Base-by-base conservation (phyloP, 768 basidiomycete species). In the Russula sp. region DNA sequence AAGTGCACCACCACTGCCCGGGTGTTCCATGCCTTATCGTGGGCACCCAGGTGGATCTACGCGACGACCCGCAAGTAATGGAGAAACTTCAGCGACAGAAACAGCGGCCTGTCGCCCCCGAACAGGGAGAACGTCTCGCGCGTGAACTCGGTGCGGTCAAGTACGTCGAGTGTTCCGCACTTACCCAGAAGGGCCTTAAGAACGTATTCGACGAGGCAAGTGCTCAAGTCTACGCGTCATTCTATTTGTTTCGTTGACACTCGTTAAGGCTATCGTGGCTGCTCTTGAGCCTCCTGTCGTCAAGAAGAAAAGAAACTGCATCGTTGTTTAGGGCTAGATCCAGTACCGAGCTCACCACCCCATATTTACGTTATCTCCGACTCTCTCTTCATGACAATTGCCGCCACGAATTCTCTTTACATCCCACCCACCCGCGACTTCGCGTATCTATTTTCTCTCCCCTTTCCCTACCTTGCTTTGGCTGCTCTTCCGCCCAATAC, bases 151-250 rank as follows among this genome's bases (percentile, higher is more conserved):
- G 97, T 37, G 96, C 96, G 34, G 95, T 98, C 76, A 99, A 98
- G 76, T 99, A 97, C 73, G 95, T 98, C 55, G 97, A 99, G 77
- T 99, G 97, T 77, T 98, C 95, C 59, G 97, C 97, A 57, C 77
- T 99, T 81, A 99, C 96, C 69, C 97, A 99, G 83, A 94, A 94
- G 82, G 97, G 97, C 34, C 77, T 99, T 76, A 99, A 99, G 89
- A 98, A 98, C 75, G 97, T 99, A 66, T 99, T 99, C 74, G 97
- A 99, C 75, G 97, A 99, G 89, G 94, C 92, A 75, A 73, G 88
- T 79, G 9, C 60, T 22, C 35, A 20, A 2, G 22, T 47, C 22
- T 18, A 10, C 39, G 3, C 22, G 4, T 42, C 27, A 7, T 6
- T 32, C 22, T 3, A 2, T 11, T 50, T 40, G 8, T 18, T 7